Base-by-base conservation (phyloP, 305 asterid species). In the Fraxinus nigra region DNA sequence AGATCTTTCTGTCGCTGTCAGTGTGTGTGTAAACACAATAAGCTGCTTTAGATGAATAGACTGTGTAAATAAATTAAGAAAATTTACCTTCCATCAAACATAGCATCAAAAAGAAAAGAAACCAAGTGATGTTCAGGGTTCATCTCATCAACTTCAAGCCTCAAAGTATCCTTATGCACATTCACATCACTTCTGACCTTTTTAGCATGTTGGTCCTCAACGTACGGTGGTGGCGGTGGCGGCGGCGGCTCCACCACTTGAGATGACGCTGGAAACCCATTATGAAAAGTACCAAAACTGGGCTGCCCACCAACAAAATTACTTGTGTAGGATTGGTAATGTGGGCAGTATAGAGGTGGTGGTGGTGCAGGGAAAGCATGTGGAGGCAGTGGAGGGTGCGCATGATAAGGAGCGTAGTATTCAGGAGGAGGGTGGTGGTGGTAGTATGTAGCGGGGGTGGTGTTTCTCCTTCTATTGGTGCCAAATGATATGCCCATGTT, bases 141-240 rank as follows among this genome's bases (percentile, higher is more conserved):
- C 40, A 82, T 76, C 40, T 89, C 93, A 85, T 92, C 97, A 18
- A 63, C 26, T 85, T 91, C 95, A 78, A 92, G 87, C 87, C 86
- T 89, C 87, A 90, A 61, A 4, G 95, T 86, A 82, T 88, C 95
- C 77, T 91, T 92, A 80, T 92, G 97, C 85, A 91, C 92, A 87
- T 92, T 92, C 33, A 91, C 93, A 77, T 91, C 92, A 78, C 94
- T 92, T n/a, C 83, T 92, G 28, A 92, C 95, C 79, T 91, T 91
- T 81, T 85, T 92, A 1, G 97, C 89, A 81, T 72, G 83, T 83
- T 78, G 89, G 51, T 84, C 84, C 69, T 88, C 94, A 4, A 77
- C 87, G 30, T 78, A 80, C 32, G 84, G 80, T 10, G 87, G 84
- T n/a, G 86, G 82, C 2, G 81, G 84, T n/a, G 86, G 82, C 2